Evolutionary conservation across 805 yeast genomes (phyloP), one percentile per base, ranked within the genome.

Genomic region (Ogataea naganishii): DNA sequence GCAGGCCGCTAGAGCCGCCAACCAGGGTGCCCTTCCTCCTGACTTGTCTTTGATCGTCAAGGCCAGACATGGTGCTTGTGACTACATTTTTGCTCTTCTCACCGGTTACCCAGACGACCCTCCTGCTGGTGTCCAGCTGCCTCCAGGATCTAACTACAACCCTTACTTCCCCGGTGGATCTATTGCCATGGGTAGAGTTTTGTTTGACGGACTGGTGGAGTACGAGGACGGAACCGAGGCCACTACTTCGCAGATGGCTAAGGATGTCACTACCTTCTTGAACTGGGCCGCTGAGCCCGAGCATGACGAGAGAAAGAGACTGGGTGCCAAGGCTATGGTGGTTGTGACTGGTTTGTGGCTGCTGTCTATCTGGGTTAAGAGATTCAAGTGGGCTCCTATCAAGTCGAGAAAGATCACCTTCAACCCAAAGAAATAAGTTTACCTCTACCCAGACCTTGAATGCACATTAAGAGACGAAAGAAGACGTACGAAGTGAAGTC

Each of bases 161-260:
- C 98, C 98, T 54, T 92, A 92, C 73, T 92, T 92, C 95, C 97
- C 98, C 60, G 97, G 97, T 66, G 97, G 98, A 44, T 73, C 96
- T 24, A 89, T 92, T 69, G 98, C 96, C 48, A 92, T 92, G 98
- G 97, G 84, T 57, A 83, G 98, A 69, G 97, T 89, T 36, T 72
- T 92, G 60, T 92, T 88, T 49, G 98, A 92, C 58, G 98, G 84
- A 44, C 72, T 92, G 54, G 98, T 92, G 42, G 98, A 92, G 70
- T 92, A 78, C 65, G 98, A 92, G 61, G 98, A 92, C 60, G 98
- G 98, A 56, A 92, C 98, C 36, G 95, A 94, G 36, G 97, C 98
- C 32, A 78, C 97, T 32, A 81, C 97, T 41, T 80, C 97, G 34
- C 98, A 92, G 71, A 88, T 89, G 97, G 98, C 98, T 46, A 92